A percentile compares a stretch with the other conserved stretches of the same genome.
phyloP scores from a whole-genome alignment of 148 eudicot genomes.

The Bassia scoparia region DNA sequence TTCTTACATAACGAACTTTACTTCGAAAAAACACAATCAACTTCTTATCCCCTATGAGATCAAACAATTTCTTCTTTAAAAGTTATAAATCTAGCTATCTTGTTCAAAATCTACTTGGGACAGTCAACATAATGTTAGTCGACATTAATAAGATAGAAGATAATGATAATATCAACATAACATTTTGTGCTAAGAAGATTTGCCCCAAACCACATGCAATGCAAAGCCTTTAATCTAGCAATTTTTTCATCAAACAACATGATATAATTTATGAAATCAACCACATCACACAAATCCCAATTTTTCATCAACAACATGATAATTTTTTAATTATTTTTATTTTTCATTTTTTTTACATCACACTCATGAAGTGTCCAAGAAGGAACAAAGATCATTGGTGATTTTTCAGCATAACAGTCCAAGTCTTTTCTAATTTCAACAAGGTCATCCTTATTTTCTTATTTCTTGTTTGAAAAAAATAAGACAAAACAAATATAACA shows the following conservation, averaged over 20 bases:
- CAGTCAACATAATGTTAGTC: too few relatives aligned
- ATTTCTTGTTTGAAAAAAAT: slow-evolving; percentile 14
- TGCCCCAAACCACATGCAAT: slow-evolving; percentile 4
- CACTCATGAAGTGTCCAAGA: slow-evolving; percentile 15
- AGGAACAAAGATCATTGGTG: not conserved
- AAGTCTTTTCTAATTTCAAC: slow-evolving; percentile 20
- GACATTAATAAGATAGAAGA: not conserved
- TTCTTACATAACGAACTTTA: too few relatives aligned
- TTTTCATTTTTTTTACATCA: not conserved
- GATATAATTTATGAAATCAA: too few relatives aligned
- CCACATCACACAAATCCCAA: too few relatives aligned
- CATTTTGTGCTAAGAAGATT: not conserved
- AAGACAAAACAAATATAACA: not conserved
- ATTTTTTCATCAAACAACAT: too few relatives aligned
- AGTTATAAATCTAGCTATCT: too few relatives aligned
- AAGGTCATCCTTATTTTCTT: slow-evolving; percentile 21
- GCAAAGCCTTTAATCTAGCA: not conserved
- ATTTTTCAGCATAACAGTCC: slow-evolving; percentile 20
- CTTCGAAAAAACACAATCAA: too few relatives aligned
- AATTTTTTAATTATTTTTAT: not conserved
- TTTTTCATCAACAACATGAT: not conserved
- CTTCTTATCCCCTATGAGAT: too few relatives aligned
- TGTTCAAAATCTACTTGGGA: too few relatives aligned
- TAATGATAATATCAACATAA: not conserved
- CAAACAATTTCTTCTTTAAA: too few relatives aligned